Conservation (phyloP, 2,329 filamentous ascomycete species). For the Chaetoscypha palmicola region DNA sequence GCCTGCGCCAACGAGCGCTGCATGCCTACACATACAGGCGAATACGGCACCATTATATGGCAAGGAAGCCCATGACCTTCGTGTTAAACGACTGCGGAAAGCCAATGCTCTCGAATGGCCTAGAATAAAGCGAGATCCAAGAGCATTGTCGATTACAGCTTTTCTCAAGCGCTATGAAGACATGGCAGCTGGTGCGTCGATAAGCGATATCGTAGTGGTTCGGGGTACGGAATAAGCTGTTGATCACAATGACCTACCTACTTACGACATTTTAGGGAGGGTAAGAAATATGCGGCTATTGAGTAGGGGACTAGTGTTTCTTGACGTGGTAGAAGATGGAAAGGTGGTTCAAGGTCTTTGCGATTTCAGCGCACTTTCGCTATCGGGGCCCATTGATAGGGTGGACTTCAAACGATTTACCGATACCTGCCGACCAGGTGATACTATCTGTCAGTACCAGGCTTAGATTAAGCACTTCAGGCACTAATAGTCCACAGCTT, state of each 20-base stretch:
- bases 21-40: no score
- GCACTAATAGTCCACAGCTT: conserved; percentile 34
- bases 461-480: conserved; percentile 1
- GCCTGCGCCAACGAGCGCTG: conserved; percentile 31
- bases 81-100: no score
- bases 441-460: conserved; percentile 65
- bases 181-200: conserved; percentile 30
- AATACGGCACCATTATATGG: no score
- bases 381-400: neutral
- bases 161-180: conserved; percentile 30
- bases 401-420: neutral
- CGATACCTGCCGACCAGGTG: conserved; percentile 59
- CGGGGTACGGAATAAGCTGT: conserved; percentile 23
- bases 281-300: conserved; percentile 63
- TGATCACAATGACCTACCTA: no score
- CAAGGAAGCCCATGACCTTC: no score
- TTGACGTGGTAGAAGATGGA: conserved; percentile 71
- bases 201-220: conserved; percentile 18
- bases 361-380: conserved; percentile 47
- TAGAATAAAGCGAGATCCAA: conserved; percentile 34
- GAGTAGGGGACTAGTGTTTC: conserved; percentile 74
- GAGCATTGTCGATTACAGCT: conserved; percentile 30
- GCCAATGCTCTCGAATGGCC: conserved; percentile 50
- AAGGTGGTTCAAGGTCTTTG: conserved; percentile 69
- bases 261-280: conserved; percentile 51